Evolutionary conservation across 495 filamentous ascomycete genomes (phyloP).

Genomic region (Rostrohypoxylon terebratum): DNA sequence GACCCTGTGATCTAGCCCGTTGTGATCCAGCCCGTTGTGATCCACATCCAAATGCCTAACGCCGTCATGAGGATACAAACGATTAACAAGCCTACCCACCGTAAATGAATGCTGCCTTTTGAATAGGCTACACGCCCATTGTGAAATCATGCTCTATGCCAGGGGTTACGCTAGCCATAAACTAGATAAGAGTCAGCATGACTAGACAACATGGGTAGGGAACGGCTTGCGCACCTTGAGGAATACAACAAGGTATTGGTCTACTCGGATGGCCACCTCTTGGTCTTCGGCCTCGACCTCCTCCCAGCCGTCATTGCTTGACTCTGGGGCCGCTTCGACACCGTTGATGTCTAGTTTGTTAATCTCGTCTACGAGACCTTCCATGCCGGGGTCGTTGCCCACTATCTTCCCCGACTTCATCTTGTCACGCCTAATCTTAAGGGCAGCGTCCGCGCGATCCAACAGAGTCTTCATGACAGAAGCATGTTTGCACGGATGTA

Average conservation of each 20-base stretch:
- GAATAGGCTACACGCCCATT: conserved; percentile 80
- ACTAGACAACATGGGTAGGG: background rate
- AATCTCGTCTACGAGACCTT: conserved; percentile 70
- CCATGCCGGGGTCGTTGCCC: conserved; percentile 64
- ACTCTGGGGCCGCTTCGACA: conserved; percentile 52
- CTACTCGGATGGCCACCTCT: conserved; percentile 91
- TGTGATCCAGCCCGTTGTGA: conserved; percentile 1
- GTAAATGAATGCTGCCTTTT: conserved; percentile 15
- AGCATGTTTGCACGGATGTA: conserved; percentile 94
- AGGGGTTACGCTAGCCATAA: conserved; percentile 96
- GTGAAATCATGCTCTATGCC: conserved; percentile 99
- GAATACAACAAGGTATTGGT: conserved; percentile 98
- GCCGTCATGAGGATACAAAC: conserved; percentile 17
- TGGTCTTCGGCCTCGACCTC: conserved; percentile 75
- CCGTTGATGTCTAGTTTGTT: conserved; percentile 62
- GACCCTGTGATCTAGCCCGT: conserved; percentile 29
- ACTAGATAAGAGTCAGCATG: conserved; percentile 59
- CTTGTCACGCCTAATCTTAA: conserved; percentile 89
- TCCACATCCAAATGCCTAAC: conserved; percentile 36
- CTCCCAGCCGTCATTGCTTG: conserved; percentile 85
- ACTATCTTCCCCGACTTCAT: conserved; percentile 65
- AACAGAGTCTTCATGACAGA: conserved; percentile 98
- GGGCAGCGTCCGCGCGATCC: conserved; percentile 90
- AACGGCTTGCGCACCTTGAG: conserved; percentile 69
- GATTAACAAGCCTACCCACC: conserved; percentile 16